phyloP scores from a whole-genome alignment of 257 asterid genomes.

The Plectranthus barbatus region DNA sequence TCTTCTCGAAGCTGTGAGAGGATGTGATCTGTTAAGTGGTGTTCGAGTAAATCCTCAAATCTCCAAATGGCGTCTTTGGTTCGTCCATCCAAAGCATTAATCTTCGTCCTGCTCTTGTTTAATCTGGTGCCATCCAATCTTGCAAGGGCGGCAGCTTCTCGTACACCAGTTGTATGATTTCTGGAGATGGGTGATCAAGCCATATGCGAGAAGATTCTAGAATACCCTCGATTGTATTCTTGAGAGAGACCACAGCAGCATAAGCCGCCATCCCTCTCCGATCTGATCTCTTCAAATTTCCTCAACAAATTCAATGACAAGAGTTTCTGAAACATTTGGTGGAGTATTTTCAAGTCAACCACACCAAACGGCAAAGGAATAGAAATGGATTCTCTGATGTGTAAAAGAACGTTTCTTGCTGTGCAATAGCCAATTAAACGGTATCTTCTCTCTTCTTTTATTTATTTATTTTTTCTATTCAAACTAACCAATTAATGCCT shows the following conservation, averaged over 20 bases:
- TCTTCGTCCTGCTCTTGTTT: not conserved
- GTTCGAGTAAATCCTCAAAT: not conserved
- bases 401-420: too few species aligned
- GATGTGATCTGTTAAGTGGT: not conserved
- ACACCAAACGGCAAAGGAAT: too few species aligned
- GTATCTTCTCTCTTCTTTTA: too few species aligned
- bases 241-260: not conserved
- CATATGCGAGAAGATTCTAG: not conserved
- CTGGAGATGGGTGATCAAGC: not conserved
- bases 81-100: not conserved
- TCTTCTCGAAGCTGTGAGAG: not conserved
- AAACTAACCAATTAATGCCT: too few species aligned
- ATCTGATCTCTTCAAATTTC: too few species aligned
- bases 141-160: not conserved
- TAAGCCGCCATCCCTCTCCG: too few species aligned
- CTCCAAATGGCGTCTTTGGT: not conserved
- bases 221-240: not conserved
- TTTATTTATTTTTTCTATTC: too few species aligned
- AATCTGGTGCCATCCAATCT: not conserved
- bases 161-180: not conserved
- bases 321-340: too few species aligned
- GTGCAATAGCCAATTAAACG: too few species aligned
- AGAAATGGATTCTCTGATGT: too few species aligned
- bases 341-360: too few species aligned
- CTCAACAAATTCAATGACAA: too few species aligned